These are phyloP conservation scores for Lanmaoa rubissima DNA, from an alignment of 768 basidiomycete genomes.

Conservation along the genomic window DNA sequence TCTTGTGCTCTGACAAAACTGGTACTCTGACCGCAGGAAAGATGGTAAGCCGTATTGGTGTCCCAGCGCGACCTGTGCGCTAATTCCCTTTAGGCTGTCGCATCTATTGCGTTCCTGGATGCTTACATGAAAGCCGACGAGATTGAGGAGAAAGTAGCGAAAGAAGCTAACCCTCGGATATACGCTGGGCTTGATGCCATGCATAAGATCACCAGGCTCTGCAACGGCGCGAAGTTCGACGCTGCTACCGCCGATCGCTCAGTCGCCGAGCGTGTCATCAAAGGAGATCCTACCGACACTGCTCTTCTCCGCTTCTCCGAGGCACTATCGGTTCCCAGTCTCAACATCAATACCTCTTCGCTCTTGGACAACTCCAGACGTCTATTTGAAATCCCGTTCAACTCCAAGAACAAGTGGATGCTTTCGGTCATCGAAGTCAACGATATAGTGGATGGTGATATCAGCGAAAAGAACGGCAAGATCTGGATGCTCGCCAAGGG, in stretches of 20 bases:
- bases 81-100: conserved; percentile 34
- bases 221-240: conserved; percentile 57
- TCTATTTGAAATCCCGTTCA: conserved; percentile 42
- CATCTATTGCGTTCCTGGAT: conserved; percentile 40
- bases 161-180: conserved; percentile 5
- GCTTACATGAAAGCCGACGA: conserved; percentile 20
- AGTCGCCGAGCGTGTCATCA: conserved; percentile 35
- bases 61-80: neutral
- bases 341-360: conserved; percentile 22
- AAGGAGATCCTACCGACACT: conserved; percentile 53
- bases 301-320: conserved; percentile 52
- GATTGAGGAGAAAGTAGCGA: conserved; percentile 14
- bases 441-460: conserved; percentile 10
- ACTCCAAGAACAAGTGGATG: conserved; percentile 60
- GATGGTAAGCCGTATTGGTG: conserved; percentile 36
- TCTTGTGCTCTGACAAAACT: conserved; percentile 55
- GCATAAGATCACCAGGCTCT: conserved; percentile 48
- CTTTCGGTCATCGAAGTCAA: conserved; percentile 39
- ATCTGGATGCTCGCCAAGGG: conserved; percentile 51
- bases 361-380: conserved; percentile 23
- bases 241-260: conserved; percentile 24
- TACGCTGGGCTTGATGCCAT: conserved; percentile 30
- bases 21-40: conserved; percentile 50
- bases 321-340: conserved; percentile 24
- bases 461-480: conserved; percentile 5